These are phyloP conservation scores for Gossypium rotundifolium DNA, from an alignment of 345 rosid genomes.

Conservation along the genomic window DNA sequence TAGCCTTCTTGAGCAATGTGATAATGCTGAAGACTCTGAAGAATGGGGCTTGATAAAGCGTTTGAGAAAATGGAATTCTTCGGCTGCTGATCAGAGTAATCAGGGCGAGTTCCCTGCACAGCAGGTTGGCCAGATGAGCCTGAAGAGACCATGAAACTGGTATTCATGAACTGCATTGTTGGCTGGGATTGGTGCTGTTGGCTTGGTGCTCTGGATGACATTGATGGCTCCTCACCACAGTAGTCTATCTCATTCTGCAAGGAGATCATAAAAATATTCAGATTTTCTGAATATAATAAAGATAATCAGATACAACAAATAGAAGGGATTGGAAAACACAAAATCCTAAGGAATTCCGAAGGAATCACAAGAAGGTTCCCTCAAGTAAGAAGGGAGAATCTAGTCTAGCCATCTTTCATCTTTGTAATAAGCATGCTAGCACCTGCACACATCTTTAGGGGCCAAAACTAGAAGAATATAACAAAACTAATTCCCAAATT, in stretches of 20 bases:
- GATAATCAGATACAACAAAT: not conserved
- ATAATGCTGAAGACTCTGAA: constrained; percentile 66
- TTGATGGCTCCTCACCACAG: constrained; percentile 44
- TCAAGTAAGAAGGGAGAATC: not conserved
- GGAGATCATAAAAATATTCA: constrained; percentile 3
- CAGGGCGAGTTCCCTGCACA: constrained; percentile 45
- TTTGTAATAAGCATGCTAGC: not conserved
- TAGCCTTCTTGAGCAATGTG: constrained; percentile 65
- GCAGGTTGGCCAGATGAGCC: constrained; percentile 47
- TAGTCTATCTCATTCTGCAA: constrained; percentile 53
- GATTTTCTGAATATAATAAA: not conserved
- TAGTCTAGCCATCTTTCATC: not conserved
- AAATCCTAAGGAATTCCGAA: not conserved
- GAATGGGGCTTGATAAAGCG: constrained; percentile 72
- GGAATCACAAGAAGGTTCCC: not conserved
- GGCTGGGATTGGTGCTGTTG: constrained; percentile 47
- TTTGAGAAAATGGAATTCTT: constrained; percentile 81
- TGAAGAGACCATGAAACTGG: constrained; percentile 45
- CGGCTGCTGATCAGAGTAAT: constrained; percentile 58
- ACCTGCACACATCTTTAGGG: not conserved
- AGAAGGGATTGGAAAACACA: not conserved
- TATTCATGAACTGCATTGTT: constrained; percentile 32
- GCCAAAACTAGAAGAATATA: not conserved
- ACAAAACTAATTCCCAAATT: not conserved
- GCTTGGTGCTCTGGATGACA: constrained; percentile 59